Evolutionary conservation across 1,139 yeast genomes (phyloP), one percentile per base, ranked within the genome.

Genomic region (Geotrichum restrictum): DNA sequence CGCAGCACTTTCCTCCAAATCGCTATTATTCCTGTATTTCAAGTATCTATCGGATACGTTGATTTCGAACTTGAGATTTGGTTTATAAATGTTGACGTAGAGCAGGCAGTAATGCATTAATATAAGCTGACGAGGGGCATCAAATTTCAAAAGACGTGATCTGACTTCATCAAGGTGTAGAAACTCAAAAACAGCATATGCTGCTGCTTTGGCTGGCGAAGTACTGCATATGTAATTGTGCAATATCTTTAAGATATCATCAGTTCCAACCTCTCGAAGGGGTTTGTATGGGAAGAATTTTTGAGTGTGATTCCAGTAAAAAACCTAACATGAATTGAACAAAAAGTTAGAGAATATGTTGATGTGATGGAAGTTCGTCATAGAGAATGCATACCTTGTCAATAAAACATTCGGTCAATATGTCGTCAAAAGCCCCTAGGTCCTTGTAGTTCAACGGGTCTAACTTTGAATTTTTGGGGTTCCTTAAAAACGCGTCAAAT

Each of bases 381-480:
- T 21, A 29, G 24, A 19, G 32, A 33, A 29, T 40, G 43, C 53
- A 57, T 3, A 66, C 56, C 44, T 66, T 59, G 54, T 73, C 76
- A 13, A 73, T 56, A 11, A 72, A 58, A 41, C 71, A 65, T 51
- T 65, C 67, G 5, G 72, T 71, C 37, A 71, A 59, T 52, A 69
- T 65, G 57, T 73, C 75, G 60, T 73, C 76, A 63, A 80, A 77
- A 63, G 75, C 77, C 55, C 85, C 82, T 69, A 78, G 75, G 69
- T 80, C 68, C 69, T 66, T 60, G 69, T 67, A 59, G 67, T 44
- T 14, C 2, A 42, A 38, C 22, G 33, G 40, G 21, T 45, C 48
- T 8, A 45, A 8, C n/a, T 11, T 18, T 10, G 33, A 24, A 14
- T 45, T 45, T 19, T 45, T 45, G 14, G 19, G 38, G 22, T 32